phyloP scores from a whole-genome alignment of 495 filamentous ascomycete species.

The Penicillium verhagenii region DNA sequence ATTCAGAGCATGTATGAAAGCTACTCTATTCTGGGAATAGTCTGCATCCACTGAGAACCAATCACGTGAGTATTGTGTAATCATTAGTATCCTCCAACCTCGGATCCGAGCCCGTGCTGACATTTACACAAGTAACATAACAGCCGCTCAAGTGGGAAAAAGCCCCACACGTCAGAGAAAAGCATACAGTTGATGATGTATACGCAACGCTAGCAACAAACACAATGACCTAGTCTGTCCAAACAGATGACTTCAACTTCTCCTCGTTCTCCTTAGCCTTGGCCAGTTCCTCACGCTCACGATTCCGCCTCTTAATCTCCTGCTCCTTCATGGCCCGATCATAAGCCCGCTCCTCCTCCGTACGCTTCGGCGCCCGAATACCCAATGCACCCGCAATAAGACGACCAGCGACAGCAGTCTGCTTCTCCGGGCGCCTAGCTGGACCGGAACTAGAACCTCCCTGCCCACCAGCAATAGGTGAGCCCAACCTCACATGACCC shows the following conservation, averaged over 20 bases:
- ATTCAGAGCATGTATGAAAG: no score
- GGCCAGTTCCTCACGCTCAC: conserved; percentile 64
- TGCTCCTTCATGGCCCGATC: conserved; percentile 81
- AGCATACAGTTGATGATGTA: no score
- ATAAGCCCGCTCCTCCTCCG: conserved; percentile 86
- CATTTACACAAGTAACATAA: no score
- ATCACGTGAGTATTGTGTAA: no score
- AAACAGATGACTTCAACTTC: conserved; percentile 69
- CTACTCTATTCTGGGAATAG: no score
- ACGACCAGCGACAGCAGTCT: conserved; percentile 83
- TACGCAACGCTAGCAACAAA: background rate
- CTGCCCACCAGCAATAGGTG: conserved; percentile 25
- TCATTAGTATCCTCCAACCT: no score
- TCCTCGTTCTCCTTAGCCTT: conserved; percentile 66
- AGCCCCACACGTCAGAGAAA: no score
- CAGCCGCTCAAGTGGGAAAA: no score
- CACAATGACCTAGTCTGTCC: conserved; percentile 64
- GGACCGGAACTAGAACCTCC: conserved; percentile 14
- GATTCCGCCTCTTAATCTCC: conserved; percentile 74
- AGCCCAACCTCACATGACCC: conserved; percentile 7
- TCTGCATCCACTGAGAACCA: no score
- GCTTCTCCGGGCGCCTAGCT: conserved; percentile 74
- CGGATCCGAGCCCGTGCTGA: no score
- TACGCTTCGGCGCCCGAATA: conserved; percentile 73
- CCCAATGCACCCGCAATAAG: conserved; percentile 90